Evolutionary conservation across 163 green algal genomes (phyloP), one percentile per base, ranked within the genome.

Genomic region (Coccomyxa subellipsoidea): DNA sequence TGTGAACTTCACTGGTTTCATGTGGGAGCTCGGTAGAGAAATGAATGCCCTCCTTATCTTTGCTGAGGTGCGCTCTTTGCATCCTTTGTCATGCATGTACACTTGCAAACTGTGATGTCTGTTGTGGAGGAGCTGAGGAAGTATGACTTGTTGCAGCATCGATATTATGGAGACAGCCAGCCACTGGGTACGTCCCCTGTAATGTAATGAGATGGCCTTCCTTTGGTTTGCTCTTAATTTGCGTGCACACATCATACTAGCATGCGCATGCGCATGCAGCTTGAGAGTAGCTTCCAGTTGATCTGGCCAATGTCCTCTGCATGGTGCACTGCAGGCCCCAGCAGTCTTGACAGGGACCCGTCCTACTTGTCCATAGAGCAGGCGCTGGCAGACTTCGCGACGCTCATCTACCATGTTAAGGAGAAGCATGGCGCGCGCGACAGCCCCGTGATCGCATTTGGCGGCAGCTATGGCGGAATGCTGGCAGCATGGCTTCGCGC

Each of bases 31-130:
- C 31, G 92, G 90, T 6, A 81, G 80, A 9, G 71, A 89, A 18
- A 91, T 93, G 71, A 89, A 87, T 0, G 92, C 92, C 0, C 78
- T 95, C 81, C 83, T 96, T 53, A 88, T 96, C 4, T 96, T 95
- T 84, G 91, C 88, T 15, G 92, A 96, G 92, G 89, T 91, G 35
- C 2, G 71, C 5, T 54, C 18, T 8, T 18, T 36, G 40, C 25
- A 36, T 7, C 36, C 0, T 40, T 4, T 36, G 66, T 7, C 21
- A 35, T 18, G 10, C 66, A 32, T 73, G 1, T 7, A 73, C 7
- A 12, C 69, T 25, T 36, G 18, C 7, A 73, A 35, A 5, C 8
- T 23, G 8, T 9, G 29, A 73, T 10, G 18, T 73, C 32, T n/a
- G 32, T 34, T 18, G n/a, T 32, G n/a, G 10, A 73, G 8, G 15